A percentile compares a stretch with the other conserved stretches of the same genome.
Evolutionary conservation across 257 asterid species (phyloP).

Genomic region (Nicotiana noctiflora): DNA sequence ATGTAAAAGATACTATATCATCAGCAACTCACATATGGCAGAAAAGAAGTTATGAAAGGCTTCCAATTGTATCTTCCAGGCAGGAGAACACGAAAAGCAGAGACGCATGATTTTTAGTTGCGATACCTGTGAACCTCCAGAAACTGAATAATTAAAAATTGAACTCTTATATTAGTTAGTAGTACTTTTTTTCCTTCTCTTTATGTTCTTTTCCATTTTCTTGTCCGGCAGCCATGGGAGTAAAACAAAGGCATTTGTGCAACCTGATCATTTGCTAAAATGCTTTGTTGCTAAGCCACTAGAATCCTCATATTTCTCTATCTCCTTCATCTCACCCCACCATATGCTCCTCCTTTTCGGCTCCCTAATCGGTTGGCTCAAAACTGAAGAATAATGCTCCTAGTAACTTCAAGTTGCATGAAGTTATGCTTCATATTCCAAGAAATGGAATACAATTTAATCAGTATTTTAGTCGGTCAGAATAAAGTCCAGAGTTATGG

Average conservation of each 20-base stretch:
- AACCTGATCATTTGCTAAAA: not conserved
- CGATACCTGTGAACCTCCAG: not conserved
- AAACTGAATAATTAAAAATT: not conserved
- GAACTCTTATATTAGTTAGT: not conserved
- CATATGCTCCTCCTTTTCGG: not conserved
- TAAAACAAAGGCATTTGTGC: not conserved
- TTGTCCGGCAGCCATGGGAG: not conserved
- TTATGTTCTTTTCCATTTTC: not conserved
- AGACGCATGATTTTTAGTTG: not conserved
- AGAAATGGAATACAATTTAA: not conserved
- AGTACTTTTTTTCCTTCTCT: not conserved
- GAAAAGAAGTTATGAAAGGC: not conserved
- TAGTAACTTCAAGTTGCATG: not conserved
- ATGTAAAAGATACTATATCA: conserved; percentile 6
- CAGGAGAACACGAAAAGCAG: not conserved
- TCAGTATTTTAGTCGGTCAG: not conserved
- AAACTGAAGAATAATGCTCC: not conserved
- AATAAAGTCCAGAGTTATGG: not conserved
- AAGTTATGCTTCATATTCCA: not conserved
- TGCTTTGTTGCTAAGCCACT: not conserved
- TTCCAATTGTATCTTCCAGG: not conserved
- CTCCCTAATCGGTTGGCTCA: not conserved
- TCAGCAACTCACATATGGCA: conserved; percentile 14
- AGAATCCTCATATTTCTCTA: not conserved
- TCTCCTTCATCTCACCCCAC: not conserved